Conservation (phyloP, 2,329 filamentous ascomycete species). For the Cladosporium sp. region DNA sequence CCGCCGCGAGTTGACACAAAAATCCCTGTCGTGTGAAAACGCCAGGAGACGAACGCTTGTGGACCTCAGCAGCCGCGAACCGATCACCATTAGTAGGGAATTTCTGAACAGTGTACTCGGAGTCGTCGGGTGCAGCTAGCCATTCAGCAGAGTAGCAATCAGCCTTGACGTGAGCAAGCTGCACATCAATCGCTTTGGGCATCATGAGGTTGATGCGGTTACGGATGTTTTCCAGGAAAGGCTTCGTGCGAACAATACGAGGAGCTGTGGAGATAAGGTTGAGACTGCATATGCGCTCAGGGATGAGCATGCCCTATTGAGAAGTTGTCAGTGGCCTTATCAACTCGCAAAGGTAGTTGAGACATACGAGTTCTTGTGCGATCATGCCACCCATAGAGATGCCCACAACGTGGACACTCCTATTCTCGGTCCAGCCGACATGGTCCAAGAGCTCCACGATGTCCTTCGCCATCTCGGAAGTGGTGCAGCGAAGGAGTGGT, state of each 20-base stretch:
- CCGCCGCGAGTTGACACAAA: conserved; percentile 72
- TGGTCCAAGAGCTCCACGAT: conserved; percentile 65
- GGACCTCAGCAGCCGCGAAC: conserved; percentile 73
- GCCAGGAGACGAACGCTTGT: conserved; percentile 60
- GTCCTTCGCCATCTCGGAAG: conserved; percentile 79
- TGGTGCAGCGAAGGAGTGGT: conserved; percentile 73
- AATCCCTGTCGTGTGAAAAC: conserved; percentile 66
- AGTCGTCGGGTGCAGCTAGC: conserved; percentile 58
- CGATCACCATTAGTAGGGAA: conserved; percentile 78
- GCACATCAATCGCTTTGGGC: conserved; percentile 66
- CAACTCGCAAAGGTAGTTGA: no score
- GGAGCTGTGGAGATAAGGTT: conserved; percentile 49
- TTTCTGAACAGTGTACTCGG: conserved; percentile 37
- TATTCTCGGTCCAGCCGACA: conserved; percentile 61
- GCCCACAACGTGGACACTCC: conserved; percentile 65
- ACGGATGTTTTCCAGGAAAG: conserved; percentile 60
- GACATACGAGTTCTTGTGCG: conserved; percentile 67
- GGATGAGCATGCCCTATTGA: conserved; percentile 36
- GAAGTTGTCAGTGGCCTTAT: neutral
- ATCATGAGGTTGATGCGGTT: conserved; percentile 56
- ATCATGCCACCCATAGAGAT: conserved; percentile 92
- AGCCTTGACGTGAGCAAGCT: conserved; percentile 60
- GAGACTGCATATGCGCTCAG: conserved; percentile 46
- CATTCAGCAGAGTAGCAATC: conserved; percentile 65
- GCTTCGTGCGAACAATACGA: conserved; percentile 43